Evolutionary conservation across 805 yeast genomes (phyloP), one percentile per base, ranked within the genome.

Genomic region (Wickerhamomyces subpelliculosus): DNA sequence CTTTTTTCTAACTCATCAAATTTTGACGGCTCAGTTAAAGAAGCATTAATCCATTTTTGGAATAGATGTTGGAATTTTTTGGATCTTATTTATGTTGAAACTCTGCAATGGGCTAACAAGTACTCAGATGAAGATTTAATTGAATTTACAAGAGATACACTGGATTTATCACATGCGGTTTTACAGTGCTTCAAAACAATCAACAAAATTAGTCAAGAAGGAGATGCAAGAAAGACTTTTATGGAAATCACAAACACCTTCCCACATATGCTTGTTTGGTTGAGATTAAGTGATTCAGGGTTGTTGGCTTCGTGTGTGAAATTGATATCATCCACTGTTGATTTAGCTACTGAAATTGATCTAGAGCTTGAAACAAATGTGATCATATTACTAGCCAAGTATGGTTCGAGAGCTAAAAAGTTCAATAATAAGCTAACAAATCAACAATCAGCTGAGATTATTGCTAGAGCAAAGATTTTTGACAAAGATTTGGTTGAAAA

Each of bases 141-240:
- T 31, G 95, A 88, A 40, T 89, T 87, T 48, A 84, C 96, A 3
- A 73, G 95, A 55, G 96, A 87, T 53, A 80, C 86, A 0, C 67
- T 90, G 36, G 96, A 89, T 48, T 66, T 85, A 24, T 80, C 95
- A 41, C 79, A 80, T 43, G 58, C 69, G 2, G 61, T 89, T 25
- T 55, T 89, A n/a, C 78, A 72, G 39, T 75, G 89, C 2, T 83
- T 74, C 51, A 66, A 79, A 41, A 65, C 72, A n/a, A 58, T 70
- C 8, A 49, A 54, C 18, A 57, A 65, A 0, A 58, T 59, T 7
- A 46, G 49, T 24, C 48, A 48, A 5, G 50, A 45, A 8, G 52
- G 50, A 40, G 38, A 40, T 21, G 35, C 50, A 9, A 43, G 47
- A 37, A 57, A 60, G 16, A 53, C 83, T n/a, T 70, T 82, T 40